Percentiles rank a stretch among this genome's conserved stretches.
Conservation (phyloP, 805 yeast genomes). For the Pichia rugopelliculosa region DNA sequence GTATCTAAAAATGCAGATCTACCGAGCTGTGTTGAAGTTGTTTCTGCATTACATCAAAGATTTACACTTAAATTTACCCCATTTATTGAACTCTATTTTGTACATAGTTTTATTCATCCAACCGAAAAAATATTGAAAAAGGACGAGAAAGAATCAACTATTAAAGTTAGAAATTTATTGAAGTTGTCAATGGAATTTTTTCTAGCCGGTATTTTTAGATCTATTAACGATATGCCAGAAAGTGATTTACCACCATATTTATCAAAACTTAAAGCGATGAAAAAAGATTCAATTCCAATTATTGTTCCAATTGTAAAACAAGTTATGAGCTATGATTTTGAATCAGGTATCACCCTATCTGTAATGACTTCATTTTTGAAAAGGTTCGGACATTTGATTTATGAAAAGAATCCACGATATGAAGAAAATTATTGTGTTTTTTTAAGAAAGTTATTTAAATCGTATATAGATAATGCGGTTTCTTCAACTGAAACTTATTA, state of each 20-base stretch:
- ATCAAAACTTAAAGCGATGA: conserved; percentile 24
- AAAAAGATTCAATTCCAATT: conserved; percentile 20
- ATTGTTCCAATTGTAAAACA: conserved; percentile 38
- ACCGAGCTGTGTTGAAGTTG: conserved; percentile 55
- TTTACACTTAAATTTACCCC: conserved; percentile 51
- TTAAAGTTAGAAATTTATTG: conserved; percentile 40
- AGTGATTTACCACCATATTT: conserved; percentile 40
- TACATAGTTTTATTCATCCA: conserved; percentile 34
- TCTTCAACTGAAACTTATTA: conserved; percentile 31
- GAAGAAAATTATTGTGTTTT: conserved; percentile 1
- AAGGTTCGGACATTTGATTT: conserved; percentile 33
- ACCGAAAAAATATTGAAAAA: conserved; percentile 29
- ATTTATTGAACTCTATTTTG: conserved; percentile 34
- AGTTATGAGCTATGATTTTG: conserved; percentile 33
- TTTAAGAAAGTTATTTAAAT: conserved; percentile 33
- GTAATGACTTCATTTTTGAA: conserved; percentile 44
- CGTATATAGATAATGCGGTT: conserved; percentile 38
- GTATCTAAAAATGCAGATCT: conserved; percentile 52
- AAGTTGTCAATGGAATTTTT: conserved; percentile 52
- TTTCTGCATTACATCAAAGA: conserved; percentile 71
- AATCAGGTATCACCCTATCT: conserved; percentile 22
- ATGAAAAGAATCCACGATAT: conserved; percentile 19
- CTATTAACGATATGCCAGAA: conserved; percentile 35
- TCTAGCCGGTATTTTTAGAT: conserved; percentile 47
- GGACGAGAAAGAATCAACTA: conserved; percentile 35